Conservation (phyloP, 176 grass and related monocot genomes). For the Alloteropsis semialata region DNA sequence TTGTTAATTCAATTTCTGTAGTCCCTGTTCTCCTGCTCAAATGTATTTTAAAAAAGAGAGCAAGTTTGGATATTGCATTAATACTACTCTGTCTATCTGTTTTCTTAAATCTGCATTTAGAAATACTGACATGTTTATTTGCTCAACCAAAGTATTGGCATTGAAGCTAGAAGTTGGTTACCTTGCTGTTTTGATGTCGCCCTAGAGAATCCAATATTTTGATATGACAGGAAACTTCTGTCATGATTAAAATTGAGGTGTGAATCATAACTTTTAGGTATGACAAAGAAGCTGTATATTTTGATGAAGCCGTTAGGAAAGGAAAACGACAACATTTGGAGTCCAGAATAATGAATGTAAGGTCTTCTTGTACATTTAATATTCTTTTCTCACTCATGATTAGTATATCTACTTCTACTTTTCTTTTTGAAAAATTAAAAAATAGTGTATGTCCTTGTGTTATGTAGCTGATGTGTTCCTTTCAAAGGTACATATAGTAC, state of each 20-base stretch:
- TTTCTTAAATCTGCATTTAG: background rate
- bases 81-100: background rate
- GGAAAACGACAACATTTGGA: conserved; percentile 78
- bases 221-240: background rate
- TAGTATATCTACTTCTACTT: background rate
- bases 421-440: background rate
- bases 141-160: background rate
- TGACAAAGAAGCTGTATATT: conserved; percentile 89
- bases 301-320: conserved; percentile 91
- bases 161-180: conserved; percentile 18
- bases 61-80: background rate
- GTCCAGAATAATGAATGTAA: conserved; percentile 78
- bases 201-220: conserved; percentile 8
- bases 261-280: conserved; percentile 55
- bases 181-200: background rate
- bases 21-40: background rate
- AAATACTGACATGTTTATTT: conserved; percentile 16
- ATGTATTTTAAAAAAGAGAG: background rate
- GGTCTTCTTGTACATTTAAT: conserved; percentile 8
- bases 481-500: background rate
- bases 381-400: background rate
- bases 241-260: conserved; percentile 18
- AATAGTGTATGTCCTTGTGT: background rate
- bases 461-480: background rate
- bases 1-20: conserved; percentile 13